Conservation (phyloP, 345 rosid genomes). For the Triadica sebifera region DNA sequence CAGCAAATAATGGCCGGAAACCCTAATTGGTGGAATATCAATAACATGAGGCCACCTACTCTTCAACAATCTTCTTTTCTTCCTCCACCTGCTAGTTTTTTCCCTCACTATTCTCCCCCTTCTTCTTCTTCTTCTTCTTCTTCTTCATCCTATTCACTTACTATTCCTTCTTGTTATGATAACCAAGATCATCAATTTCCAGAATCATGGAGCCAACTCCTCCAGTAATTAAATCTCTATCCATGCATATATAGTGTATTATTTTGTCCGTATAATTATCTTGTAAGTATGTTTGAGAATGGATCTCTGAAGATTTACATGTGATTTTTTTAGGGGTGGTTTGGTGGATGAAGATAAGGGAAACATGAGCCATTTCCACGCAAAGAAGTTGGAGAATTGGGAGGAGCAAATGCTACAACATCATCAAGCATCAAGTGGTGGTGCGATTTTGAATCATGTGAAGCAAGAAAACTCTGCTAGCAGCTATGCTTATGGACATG, state of each 20-base stretch:
- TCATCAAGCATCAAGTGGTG: slow-evolving; percentile 40
- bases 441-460: slow-evolving; percentile 33
- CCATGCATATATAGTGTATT: not conserved
- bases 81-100: slow-evolving; percentile 30
- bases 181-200: slow-evolving; percentile 56
- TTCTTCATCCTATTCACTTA: slow-evolving; percentile 31
- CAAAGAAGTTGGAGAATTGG: slow-evolving; percentile 62
- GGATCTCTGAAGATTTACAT: not conserved
- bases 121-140: slow-evolving; percentile 16
- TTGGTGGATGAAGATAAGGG: slow-evolving; percentile 59
- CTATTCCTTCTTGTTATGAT: slow-evolving; percentile 55
- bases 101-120: slow-evolving; percentile 49
- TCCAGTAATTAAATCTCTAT: slow-evolving; percentile 38
- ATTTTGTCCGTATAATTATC: not conserved
- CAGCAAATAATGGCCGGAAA: slow-evolving; percentile 81
- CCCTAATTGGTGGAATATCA: slow-evolving; percentile 84
- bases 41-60: slow-evolving; percentile 57
- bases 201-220: slow-evolving; percentile 87
- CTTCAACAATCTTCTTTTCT: slow-evolving; percentile 42
- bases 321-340: slow-evolving; percentile 52
- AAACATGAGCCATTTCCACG: slow-evolving; percentile 45
- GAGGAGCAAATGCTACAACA: slow-evolving; percentile 61
- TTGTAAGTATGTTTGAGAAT: no score
- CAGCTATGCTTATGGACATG: slow-evolving; percentile 45
- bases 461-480: slow-evolving; percentile 64